A percentile compares a stretch with the other conserved stretches of the same genome.
phyloP scores from a whole-genome alignment of 306 rosid species.

The Adenanthera pavonina region DNA sequence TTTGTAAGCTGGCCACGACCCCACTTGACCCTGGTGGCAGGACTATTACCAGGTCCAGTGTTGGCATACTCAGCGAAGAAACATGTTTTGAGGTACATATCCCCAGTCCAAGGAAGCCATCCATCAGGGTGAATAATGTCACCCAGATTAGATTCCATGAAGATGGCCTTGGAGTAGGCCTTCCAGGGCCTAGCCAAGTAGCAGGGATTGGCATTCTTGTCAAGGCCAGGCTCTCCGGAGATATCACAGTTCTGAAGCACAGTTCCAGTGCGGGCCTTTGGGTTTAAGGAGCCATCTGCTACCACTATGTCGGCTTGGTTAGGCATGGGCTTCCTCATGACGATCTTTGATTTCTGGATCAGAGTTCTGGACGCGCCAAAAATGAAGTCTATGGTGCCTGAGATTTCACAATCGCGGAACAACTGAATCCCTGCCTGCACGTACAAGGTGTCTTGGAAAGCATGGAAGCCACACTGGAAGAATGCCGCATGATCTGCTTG shows the following conservation, averaged over 20 bases:
- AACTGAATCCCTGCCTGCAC: slow-evolving; percentile 65
- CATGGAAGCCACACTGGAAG: slow-evolving; percentile 66
- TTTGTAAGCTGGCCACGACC: slow-evolving; percentile 47
- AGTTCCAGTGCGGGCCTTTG: slow-evolving; percentile 44
- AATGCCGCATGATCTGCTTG: slow-evolving; percentile 59
- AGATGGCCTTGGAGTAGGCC: slow-evolving; percentile 54
- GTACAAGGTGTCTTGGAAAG: slow-evolving; percentile 74
- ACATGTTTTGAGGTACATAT: slow-evolving; percentile 37
- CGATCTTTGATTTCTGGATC: slow-evolving; percentile 62
- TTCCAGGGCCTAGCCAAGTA: slow-evolving; percentile 88
- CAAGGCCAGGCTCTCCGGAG: slow-evolving; percentile 45
- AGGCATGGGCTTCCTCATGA: slow-evolving; percentile 56
- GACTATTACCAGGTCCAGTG: slow-evolving; percentile 57
- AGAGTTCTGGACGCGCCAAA: slow-evolving; percentile 58
- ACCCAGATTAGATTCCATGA: slow-evolving; percentile 60
- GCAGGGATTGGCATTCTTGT: not conserved
- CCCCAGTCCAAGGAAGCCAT: slow-evolving; percentile 57
- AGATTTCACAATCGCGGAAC: slow-evolving; percentile 77
- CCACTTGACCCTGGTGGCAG: slow-evolving; percentile 63
- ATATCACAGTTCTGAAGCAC: slow-evolving; percentile 75
- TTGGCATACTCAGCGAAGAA: slow-evolving; percentile 69
- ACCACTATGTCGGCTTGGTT: slow-evolving; percentile 57
- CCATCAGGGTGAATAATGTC: slow-evolving; percentile 56
- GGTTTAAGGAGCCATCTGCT: slow-evolving; percentile 55
- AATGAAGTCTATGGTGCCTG: slow-evolving; percentile 80